phyloP scores from a whole-genome alignment of 1,284 basidiomycete genomes.

The Microbotryum violaceum region DNA sequence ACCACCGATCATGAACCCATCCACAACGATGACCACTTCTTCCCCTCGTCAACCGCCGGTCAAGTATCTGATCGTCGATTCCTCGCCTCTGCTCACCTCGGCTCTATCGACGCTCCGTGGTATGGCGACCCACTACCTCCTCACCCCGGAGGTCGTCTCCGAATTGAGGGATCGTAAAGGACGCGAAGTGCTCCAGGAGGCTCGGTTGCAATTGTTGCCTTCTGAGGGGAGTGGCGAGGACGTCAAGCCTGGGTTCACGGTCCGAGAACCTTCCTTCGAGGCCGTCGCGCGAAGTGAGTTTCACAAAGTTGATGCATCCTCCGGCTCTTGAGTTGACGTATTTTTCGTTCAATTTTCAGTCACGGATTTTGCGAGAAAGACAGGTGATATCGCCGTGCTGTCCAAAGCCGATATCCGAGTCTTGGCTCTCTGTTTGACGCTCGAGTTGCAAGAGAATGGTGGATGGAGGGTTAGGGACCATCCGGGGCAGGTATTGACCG shows the following conservation, averaged over 20 bases:
- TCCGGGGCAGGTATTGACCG: constrained; percentile 38
- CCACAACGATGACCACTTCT: not conserved
- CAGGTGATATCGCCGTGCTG: constrained; percentile 90
- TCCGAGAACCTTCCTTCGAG: constrained; percentile 63
- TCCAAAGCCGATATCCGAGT: constrained; percentile 87
- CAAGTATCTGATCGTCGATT: constrained; percentile 79
- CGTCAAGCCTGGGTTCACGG: constrained; percentile 42
- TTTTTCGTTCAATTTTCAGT: constrained; percentile 45
- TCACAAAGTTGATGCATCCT: not conserved
- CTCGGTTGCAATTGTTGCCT: constrained; percentile 51
- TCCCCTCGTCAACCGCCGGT: constrained; percentile 40
- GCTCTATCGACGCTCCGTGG: constrained; percentile 69
- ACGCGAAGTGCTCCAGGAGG: constrained; percentile 69
- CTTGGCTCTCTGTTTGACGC: constrained; percentile 56
- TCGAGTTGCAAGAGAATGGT: constrained; percentile 55
- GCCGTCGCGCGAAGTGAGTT: constrained; percentile 67
- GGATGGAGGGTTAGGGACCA: constrained; percentile 47
- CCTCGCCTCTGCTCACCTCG: constrained; percentile 65
- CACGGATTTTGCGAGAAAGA: constrained; percentile 85
- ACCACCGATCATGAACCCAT: not conserved
- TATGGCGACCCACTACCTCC: constrained; percentile 70
- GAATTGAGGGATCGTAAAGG: constrained; percentile 82
- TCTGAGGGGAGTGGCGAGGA: constrained; percentile 60
- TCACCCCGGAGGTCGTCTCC: constrained; percentile 77
- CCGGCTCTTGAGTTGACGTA: not conserved